Evolutionary conservation across 331 rosid genomes (phyloP).

Genomic region (Erythrophleum ivorense): DNA sequence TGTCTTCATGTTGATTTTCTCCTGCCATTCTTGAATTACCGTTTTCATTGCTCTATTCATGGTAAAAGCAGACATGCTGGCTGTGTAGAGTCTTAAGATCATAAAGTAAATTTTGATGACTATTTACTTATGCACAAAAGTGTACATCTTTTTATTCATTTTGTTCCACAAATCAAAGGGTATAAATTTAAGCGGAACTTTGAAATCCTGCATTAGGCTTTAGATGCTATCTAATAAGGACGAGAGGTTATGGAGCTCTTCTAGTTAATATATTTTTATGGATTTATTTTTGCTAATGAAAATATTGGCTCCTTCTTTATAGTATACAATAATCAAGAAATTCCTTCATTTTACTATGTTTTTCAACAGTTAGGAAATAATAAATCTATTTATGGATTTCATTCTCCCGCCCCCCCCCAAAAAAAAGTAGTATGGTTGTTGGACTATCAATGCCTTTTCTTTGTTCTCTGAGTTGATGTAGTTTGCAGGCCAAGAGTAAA

Average conservation of each 20-base stretch:
- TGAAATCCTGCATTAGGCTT: constrained; percentile 30
- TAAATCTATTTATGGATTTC: constrained; percentile 23
- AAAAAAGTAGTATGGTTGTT: not conserved
- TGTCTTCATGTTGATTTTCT: not conserved
- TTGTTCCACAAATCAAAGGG: not conserved
- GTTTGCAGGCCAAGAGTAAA: constrained; percentile 88
- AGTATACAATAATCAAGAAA: constrained; percentile 1
- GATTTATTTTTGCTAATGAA: constrained; percentile 16
- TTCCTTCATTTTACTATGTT: constrained; percentile 6
- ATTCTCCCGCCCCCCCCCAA: not conserved
- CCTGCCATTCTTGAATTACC: not conserved
- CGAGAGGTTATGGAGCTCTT: constrained; percentile 21
- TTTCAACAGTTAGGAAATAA: constrained; percentile 2
- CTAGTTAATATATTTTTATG: not conserved
- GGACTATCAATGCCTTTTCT: constrained; percentile 23
- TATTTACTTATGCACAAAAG: not conserved
- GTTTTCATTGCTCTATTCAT: not conserved
- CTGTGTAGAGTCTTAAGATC: not conserved
- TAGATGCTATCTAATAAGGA: constrained; percentile 17
- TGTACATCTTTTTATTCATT: constrained; percentile 29
- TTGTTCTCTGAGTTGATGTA: constrained; percentile 48
- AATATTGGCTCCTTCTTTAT: constrained; percentile 7
- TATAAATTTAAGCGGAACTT: constrained; percentile 13
- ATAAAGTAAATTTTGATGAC: constrained; percentile 14
- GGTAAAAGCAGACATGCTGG: not conserved